Evolutionary conservation across 2,329 filamentous ascomycete genomes (phyloP).

Genomic region (Aspergillus ruber): DNA sequence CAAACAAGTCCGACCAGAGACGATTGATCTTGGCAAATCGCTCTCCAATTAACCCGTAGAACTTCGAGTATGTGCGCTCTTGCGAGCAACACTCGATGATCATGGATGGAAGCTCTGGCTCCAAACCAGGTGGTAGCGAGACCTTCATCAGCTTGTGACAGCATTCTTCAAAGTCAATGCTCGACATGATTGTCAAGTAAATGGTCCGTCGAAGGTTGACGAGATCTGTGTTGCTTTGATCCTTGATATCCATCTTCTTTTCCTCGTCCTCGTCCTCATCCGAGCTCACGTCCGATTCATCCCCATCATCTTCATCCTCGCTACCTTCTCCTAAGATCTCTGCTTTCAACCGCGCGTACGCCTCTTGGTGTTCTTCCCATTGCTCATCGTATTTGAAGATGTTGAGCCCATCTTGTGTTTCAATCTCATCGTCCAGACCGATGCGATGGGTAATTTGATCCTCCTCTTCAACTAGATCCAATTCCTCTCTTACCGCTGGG

Average conservation of each 20-base stretch:
- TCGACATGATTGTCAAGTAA: slow-evolving; percentile 96
- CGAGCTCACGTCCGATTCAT: slow-evolving; percentile 54
- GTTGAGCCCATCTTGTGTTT: slow-evolving; percentile 81
- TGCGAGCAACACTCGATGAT: slow-evolving; percentile 95
- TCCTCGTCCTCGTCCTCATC: slow-evolving; percentile 71
- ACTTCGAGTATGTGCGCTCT: slow-evolving; percentile 95
- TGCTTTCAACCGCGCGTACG: slow-evolving; percentile 82
- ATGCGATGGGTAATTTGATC: slow-evolving; percentile 92
- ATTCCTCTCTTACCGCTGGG: slow-evolving; percentile 79
- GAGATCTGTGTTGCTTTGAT: slow-evolving; percentile 92
- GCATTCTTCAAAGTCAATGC: slow-evolving; percentile 91
- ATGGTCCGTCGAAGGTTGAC: slow-evolving; percentile 91
- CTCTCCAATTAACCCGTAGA: slow-evolving; percentile 90
- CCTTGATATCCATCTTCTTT: slow-evolving; percentile 89
- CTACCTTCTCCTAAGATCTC: slow-evolving; percentile 94
- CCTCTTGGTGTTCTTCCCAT: slow-evolving; percentile 84
- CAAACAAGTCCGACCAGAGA: slow-evolving; percentile 88
- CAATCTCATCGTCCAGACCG: slow-evolving; percentile 74
- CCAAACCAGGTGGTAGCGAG: slow-evolving; percentile 76
- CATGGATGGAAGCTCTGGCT: slow-evolving; percentile 91
- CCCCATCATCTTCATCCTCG: slow-evolving; percentile 67
- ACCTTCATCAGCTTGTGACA: slow-evolving; percentile 97
- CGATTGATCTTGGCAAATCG: slow-evolving; percentile 94
- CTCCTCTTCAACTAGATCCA: slow-evolving; percentile 94
- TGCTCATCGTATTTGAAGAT: slow-evolving; percentile 91